These are phyloP conservation scores for Neonectria sp. DNA, from an alignment of 2,329 filamentous ascomycete species.

Conservation along the genomic window DNA sequence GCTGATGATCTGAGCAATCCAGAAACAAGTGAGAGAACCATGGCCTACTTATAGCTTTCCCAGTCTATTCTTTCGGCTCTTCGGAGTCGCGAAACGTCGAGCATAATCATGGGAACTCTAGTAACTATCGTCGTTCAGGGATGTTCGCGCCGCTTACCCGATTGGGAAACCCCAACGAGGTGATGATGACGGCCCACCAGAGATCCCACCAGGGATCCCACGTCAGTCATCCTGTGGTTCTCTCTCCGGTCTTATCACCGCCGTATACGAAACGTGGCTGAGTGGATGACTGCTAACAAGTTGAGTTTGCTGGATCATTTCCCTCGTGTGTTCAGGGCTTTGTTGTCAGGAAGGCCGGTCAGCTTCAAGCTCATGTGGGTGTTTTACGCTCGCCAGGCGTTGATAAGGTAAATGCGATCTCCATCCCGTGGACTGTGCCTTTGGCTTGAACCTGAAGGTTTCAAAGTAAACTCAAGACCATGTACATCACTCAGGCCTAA, in stretches of 20 bases:
- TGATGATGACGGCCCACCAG: slow-evolving; percentile 1
- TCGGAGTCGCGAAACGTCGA: slow-evolving; percentile 26
- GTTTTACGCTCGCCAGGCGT: too few species aligned
- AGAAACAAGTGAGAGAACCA: not conserved
- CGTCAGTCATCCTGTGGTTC: not conserved
- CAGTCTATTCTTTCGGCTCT: not conserved
- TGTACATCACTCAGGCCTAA: too few species aligned
- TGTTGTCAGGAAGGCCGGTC: too few species aligned
- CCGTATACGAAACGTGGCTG: too few species aligned
- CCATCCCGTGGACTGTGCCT: too few species aligned
- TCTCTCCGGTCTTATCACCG: not conserved
- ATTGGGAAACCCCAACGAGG: slow-evolving; percentile 32
- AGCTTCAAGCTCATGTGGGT: too few species aligned
- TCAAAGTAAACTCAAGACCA: too few species aligned
- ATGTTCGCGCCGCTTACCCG: slow-evolving; percentile 40
- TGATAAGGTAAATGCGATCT: too few species aligned
- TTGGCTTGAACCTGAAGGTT: too few species aligned
- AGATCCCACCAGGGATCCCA: not conserved
- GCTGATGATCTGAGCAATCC: not conserved
- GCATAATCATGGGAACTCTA: slow-evolving; percentile 5
- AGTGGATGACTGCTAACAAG: too few species aligned
- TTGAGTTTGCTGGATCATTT: too few species aligned
- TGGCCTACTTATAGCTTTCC: slow-evolving; percentile 17
- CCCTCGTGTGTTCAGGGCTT: too few species aligned
- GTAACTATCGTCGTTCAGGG: slow-evolving; percentile 28